A percentile compares a stretch with the other conserved stretches of the same genome.
Conservation (phyloP, 495 filamentous ascomycete genomes). For the Zalerion maritima region DNA sequence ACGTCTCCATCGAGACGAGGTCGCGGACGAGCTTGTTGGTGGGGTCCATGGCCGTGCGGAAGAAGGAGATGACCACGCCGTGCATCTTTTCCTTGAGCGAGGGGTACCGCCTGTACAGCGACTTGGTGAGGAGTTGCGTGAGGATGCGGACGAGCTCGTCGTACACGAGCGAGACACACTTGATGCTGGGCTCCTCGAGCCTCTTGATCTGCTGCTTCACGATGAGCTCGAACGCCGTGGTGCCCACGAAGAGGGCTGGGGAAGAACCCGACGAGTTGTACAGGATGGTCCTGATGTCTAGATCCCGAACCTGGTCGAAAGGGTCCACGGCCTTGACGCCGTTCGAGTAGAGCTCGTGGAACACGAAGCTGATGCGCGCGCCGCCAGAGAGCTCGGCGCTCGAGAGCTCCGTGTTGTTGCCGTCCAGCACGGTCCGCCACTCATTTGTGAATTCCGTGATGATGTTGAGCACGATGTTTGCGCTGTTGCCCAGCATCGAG, state of each 20-base stretch:
- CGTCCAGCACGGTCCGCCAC: slow-evolving; percentile 89
- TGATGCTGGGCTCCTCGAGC: slow-evolving; percentile 88
- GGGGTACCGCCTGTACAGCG: slow-evolving; percentile 84
- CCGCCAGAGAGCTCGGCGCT: slow-evolving; percentile 90
- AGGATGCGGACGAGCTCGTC: slow-evolving; percentile 97
- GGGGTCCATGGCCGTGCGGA: slow-evolving; percentile 95
- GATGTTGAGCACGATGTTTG: slow-evolving; percentile 93
- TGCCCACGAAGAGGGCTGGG: slow-evolving; percentile 93
- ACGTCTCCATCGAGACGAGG: slow-evolving; percentile 86
- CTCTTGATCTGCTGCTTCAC: slow-evolving; percentile 98
- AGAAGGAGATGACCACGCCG: slow-evolving; percentile 82
- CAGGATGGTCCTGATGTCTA: slow-evolving; percentile 91
- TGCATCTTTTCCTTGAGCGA: slow-evolving; percentile 94
- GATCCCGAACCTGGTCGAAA: slow-evolving; percentile 93
- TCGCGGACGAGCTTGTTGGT: slow-evolving; percentile 95
- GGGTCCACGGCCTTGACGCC: slow-evolving; percentile 97
- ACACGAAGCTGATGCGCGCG: slow-evolving; percentile 97
- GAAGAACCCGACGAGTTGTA: slow-evolving; percentile 98
- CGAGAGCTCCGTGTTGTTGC: slow-evolving; percentile 90
- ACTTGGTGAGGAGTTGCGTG: slow-evolving; percentile 74
- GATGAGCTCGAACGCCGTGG: slow-evolving; percentile 92
- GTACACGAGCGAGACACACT: slow-evolving; percentile 93
- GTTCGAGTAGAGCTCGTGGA: slow-evolving; percentile 96
- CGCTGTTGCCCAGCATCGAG: slow-evolving; percentile 89
- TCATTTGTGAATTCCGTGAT: slow-evolving; percentile 98